Evolutionary conservation across 441 rosid species (phyloP), one percentile per base, ranked within the genome.

Genomic region (Gossypium gossypioides): DNA sequence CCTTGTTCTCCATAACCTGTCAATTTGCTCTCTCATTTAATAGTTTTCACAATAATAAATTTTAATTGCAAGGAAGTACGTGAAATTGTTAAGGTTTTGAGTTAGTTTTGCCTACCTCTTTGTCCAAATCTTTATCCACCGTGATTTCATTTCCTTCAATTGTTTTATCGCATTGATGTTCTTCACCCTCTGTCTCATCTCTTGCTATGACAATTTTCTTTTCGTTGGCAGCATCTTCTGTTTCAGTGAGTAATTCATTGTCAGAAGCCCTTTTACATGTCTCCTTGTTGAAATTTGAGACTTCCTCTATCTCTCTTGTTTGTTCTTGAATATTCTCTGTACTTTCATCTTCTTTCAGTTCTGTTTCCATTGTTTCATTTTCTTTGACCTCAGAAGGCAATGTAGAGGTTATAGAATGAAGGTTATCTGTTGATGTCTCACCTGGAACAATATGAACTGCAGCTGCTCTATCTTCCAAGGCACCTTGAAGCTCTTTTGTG

Each of bases 1-100:
- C 74, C 61, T 72, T 77, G 66, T 73, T 81, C 77, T 76, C 80
- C 37, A 42, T 72, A 37, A 72, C 58, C 87, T 86, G 83, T 73
- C 74, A 37, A 51, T 42, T 76, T 62, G 16, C 37, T 29, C 46
- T 48, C 37, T 72, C n/a, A 68, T 63, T 75, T 59, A 72, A 51
- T 19, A 67, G 57, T 52, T 8, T 16, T 58, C 18, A 29, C 46
- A 67, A 61, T 66, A 69, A 22, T 52, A 50, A 65, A 16, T 34
- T 25, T 69, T 50, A 7, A 10, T 40, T 58, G 19, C 18, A 24
- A 58, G 19, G 34, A 5, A 58, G 6, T 58, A 25, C 40, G 29
- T 27, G 40, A 58, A 27, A 13, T 25, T 58, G 3, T 25, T 25
- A 25, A 58, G 63, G 40, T 6, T 25, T 58, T 58, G 63, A 27